Percentiles rank a stretch among this genome's conserved stretches.
These are phyloP conservation scores for Amanita rimosa DNA, from an alignment of 768 basidiomycete species.

Conservation along the genomic window DNA sequence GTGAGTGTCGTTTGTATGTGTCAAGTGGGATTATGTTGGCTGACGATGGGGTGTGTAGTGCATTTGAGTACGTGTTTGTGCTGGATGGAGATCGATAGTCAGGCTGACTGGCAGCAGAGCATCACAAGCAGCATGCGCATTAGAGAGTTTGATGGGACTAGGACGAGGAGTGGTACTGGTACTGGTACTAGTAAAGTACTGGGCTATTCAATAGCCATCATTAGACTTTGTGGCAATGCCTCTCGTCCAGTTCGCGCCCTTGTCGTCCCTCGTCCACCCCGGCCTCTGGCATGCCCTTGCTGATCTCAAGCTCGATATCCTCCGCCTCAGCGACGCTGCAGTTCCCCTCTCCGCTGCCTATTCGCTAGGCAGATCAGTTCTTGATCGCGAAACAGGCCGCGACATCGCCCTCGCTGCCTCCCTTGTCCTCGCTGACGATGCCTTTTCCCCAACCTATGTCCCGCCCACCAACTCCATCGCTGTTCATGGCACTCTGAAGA, in stretches of 20 bases:
- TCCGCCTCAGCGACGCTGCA: conserved; percentile 68
- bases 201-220: too few species aligned
- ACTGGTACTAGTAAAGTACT: too few species aligned
- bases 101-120: conserved; percentile 37
- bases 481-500: conserved; percentile 68
- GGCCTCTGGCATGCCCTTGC: conserved; percentile 91
- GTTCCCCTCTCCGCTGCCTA: conserved; percentile 59
- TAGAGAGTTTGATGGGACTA: conserved; percentile 19
- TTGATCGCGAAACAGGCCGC: conserved; percentile 67
- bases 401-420: conserved; percentile 65
- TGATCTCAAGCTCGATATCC: conserved; percentile 80
- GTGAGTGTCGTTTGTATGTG: conserved; percentile 37
- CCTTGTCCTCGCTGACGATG: conserved; percentile 51
- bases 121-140: conserved; percentile 88
- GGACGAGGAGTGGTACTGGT: too few species aligned
- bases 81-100: conserved; percentile 9
- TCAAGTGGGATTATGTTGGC: conserved; percentile 3
- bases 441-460: conserved; percentile 41
- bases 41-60: conserved; percentile 38
- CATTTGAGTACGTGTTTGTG: conserved; percentile 58
- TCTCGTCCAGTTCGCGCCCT: conserved; percentile 82
- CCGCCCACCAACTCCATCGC: conserved; percentile 35
- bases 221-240: too few species aligned
- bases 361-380: conserved; percentile 55
- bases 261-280: conserved; percentile 81